Conservation (phyloP, 1,284 basidiomycete genomes). For the Heterobasidion parviporum region DNA sequence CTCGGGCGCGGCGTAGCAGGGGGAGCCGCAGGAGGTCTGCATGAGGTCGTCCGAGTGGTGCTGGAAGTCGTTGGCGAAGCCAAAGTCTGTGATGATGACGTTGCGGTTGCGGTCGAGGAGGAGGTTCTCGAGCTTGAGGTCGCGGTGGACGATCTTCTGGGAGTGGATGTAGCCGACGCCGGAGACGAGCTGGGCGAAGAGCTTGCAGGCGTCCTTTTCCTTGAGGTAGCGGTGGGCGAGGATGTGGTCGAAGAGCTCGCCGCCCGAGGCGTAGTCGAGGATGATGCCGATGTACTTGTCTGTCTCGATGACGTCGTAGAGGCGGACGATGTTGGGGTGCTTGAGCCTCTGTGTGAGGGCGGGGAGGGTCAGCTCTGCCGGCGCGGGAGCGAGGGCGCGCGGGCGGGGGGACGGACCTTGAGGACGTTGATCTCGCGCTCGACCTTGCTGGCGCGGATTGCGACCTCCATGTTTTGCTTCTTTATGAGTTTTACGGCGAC, state of each 20-base stretch:
- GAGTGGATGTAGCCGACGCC: constrained; percentile 99
- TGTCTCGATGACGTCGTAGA: constrained; percentile 99
- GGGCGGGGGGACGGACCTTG: constrained; percentile 48
- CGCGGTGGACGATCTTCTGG: constrained; percentile 98
- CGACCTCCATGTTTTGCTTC: constrained; percentile 84
- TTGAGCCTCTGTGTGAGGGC: constrained; percentile 65
- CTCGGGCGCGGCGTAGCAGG: constrained; percentile 98
- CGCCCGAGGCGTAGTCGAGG: constrained; percentile 96
- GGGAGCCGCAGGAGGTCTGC: constrained; percentile 97
- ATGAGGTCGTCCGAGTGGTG: constrained; percentile 90
- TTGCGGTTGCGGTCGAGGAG: constrained; percentile 96
- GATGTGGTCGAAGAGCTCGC: constrained; percentile 99
- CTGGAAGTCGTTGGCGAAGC: constrained; percentile 97
- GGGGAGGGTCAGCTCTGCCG: neutral
- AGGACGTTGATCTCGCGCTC: constrained; percentile 97
- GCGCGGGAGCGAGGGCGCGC: neutral
- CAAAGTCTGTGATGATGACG: constrained; percentile 99
- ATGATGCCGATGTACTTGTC: constrained; percentile 99
- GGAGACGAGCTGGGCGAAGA: constrained; percentile 97
- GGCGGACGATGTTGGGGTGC: constrained; percentile 96
- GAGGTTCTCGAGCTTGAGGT: constrained; percentile 98
- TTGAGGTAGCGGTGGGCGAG: constrained; percentile 95
- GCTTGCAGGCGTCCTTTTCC: constrained; percentile 90
- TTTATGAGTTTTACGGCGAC: constrained; percentile 99
- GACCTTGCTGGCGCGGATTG: constrained; percentile 88